Evolutionary conservation across 371 early-diverging fungal species (phyloP).

Genomic region (Mucor irregularis): DNA sequence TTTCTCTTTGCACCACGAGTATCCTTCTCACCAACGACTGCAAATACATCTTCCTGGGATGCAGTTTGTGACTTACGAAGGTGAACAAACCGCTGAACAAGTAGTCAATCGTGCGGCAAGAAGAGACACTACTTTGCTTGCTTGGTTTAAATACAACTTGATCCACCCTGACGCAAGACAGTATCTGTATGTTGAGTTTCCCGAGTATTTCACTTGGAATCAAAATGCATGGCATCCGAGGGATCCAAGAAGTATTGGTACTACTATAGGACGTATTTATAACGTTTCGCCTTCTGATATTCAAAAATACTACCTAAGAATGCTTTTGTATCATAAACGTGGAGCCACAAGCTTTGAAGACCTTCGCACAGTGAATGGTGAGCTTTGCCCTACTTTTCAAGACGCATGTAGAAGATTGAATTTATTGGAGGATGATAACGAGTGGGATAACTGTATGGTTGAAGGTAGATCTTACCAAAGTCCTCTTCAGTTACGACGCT

Average conservation of each 20-base stretch:
- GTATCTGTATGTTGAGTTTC: slow-evolving; percentile 3
- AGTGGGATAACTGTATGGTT: slow-evolving; percentile 14
- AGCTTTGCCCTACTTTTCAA: background rate
- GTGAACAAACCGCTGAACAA: slow-evolving; percentile 16
- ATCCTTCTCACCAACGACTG: slow-evolving; percentile 16
- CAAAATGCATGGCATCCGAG: background rate
- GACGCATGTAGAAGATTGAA: slow-evolving; percentile 6
- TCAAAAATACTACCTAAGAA: slow-evolving; percentile 20
- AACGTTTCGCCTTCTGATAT: slow-evolving; percentile 17
- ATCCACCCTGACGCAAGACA: background rate
- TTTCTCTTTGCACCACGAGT: slow-evolving; percentile 21
- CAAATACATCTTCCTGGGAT: slow-evolving; percentile 16
- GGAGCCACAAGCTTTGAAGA: slow-evolving; percentile 19
- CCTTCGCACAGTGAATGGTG: slow-evolving; percentile 14
- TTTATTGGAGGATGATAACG: slow-evolving; percentile 14
- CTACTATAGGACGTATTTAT: slow-evolving; percentile 23
- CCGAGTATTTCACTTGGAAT: background rate
- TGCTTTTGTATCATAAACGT: slow-evolving; percentile 12
- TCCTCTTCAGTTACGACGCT: slow-evolving; percentile 3
- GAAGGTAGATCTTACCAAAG: slow-evolving; percentile 14
- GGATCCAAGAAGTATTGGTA: slow-evolving; percentile 4
- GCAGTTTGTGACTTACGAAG: no score
- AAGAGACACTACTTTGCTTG: slow-evolving; percentile 16
- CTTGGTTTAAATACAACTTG: slow-evolving; percentile 15
- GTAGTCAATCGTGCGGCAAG: background rate